Evolutionary conservation across 371 early-diverging fungal species (phyloP).

Genomic region (Entomophthora muscae): DNA sequence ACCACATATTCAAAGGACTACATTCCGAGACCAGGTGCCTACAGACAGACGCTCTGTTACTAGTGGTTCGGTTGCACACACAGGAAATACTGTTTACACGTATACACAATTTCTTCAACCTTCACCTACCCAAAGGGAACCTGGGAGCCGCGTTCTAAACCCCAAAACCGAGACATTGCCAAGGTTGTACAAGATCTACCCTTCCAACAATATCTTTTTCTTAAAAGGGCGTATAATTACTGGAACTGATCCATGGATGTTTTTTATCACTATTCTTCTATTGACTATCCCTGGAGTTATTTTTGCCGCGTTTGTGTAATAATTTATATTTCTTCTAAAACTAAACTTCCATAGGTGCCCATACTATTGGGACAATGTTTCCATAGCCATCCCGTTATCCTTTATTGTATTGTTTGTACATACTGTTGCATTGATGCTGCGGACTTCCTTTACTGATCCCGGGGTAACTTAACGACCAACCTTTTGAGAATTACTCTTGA

Average conservation of each 20-base stretch:
- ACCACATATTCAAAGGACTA: neutral
- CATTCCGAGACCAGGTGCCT: neutral
- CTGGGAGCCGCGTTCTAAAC: neutral
- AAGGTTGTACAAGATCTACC: conserved; percentile 3
- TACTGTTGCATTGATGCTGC: conserved; percentile 50
- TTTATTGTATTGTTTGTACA: conserved; percentile 55
- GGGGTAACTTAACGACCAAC: conserved; percentile 55
- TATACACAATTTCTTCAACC: neutral
- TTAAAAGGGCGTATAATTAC: conserved; percentile 49
- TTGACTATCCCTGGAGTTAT: conserved; percentile 36
- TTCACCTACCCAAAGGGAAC: neutral
- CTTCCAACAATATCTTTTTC: conserved; percentile 22
- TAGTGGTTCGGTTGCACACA: neutral
- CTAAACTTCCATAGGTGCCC: conserved; percentile 31
- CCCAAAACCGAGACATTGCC: neutral
- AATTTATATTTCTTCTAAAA: conserved; percentile 3
- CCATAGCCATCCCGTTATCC: conserved; percentile 41
- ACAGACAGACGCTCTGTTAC: neutral
- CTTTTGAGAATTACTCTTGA: too few relatives aligned
- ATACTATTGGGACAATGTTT: conserved; percentile 37
- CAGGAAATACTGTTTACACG: neutral
- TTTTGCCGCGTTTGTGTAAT: conserved; percentile 47
- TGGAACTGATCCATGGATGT: conserved; percentile 37
- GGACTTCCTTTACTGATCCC: conserved; percentile 79
- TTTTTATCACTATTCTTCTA: conserved; percentile 36